phyloP scores from a whole-genome alignment of 306 rosid species.

The Cyclanthera cordifolia region DNA sequence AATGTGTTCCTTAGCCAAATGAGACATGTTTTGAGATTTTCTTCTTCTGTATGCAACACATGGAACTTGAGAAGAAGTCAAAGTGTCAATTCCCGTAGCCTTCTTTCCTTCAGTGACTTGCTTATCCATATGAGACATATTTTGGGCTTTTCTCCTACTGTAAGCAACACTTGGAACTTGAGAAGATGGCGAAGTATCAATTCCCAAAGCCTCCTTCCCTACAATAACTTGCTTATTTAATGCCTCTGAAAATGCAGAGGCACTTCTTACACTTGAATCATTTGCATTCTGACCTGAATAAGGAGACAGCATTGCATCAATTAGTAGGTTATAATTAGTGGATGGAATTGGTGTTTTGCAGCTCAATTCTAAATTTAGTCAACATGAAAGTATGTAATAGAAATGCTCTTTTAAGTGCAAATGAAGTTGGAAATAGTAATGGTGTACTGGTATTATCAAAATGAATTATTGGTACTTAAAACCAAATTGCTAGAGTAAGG shows the following conservation, averaged over 20 bases:
- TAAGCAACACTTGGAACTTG: slow-evolving; percentile 35
- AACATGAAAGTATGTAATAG: neutral
- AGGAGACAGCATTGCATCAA: slow-evolving; percentile 1
- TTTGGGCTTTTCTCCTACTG: slow-evolving; percentile 36
- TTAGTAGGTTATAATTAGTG: neutral
- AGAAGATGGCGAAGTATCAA: slow-evolving; percentile 19
- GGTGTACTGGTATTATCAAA: neutral
- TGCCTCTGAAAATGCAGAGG: slow-evolving; percentile 20
- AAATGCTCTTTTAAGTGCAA: neutral
- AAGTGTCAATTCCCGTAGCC: slow-evolving; percentile 23
- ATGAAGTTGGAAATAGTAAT: neutral
- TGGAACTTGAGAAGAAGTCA: slow-evolving; percentile 26
- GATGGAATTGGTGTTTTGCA: neutral
- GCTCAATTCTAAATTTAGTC: neutral
- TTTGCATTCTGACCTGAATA: slow-evolving; percentile 22
- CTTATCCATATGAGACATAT: slow-evolving; percentile 20
- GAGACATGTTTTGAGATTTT: slow-evolving; percentile 25
- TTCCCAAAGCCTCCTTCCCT: slow-evolving; percentile 22
- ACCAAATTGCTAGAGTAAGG: neutral
- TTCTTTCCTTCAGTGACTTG: slow-evolving; percentile 11
- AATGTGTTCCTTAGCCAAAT: slow-evolving; percentile 19
- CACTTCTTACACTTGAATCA: slow-evolving; percentile 19
- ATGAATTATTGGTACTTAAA: neutral
- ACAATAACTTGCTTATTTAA: slow-evolving; percentile 24
- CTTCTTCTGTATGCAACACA: slow-evolving; percentile 41